Evolutionary conservation across 805 yeast genomes (phyloP).

Genomic region (Candida pseudofarinosa): DNA sequence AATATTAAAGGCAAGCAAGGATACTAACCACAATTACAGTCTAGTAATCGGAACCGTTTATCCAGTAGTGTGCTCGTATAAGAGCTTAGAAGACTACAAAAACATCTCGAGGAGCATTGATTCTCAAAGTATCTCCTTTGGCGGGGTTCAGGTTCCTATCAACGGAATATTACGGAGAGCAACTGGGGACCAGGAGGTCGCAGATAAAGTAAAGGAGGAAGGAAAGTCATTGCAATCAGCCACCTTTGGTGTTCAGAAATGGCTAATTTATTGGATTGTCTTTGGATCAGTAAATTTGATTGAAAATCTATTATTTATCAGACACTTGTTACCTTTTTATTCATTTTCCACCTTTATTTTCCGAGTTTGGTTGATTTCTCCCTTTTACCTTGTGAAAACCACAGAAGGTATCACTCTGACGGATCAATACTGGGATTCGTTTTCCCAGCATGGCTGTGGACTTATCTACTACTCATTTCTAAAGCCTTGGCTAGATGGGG

Average conservation of each 20-base stretch:
- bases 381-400: conserved; percentile 22
- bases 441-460: conserved; percentile 31
- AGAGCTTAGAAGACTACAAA: conserved; percentile 47
- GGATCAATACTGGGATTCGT: conserved; percentile 20
- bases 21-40: conserved; percentile 17
- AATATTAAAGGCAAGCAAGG: neutral
- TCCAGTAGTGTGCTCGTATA: conserved; percentile 60
- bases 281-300: conserved; percentile 40
- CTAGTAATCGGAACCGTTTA: conserved; percentile 43
- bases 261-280: conserved; percentile 62
- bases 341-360: conserved; percentile 44
- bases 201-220: conserved; percentile 5
- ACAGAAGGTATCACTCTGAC: conserved; percentile 3
- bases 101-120: conserved; percentile 24
- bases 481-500: conserved; percentile 26
- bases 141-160: conserved; percentile 39
- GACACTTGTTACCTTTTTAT: conserved; percentile 52
- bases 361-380: conserved; percentile 59
- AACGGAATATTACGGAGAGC: conserved; percentile 29
- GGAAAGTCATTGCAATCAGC: conserved; percentile 14
- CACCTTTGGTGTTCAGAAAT: conserved; percentile 31
- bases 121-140: conserved; percentile 29
- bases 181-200: conserved; percentile 9
- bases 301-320: conserved; percentile 41
- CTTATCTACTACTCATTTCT: conserved; percentile 22